phyloP scores from a whole-genome alignment of 1,139 yeast genomes.

The Hemisphaericaspora subhashii region DNA sequence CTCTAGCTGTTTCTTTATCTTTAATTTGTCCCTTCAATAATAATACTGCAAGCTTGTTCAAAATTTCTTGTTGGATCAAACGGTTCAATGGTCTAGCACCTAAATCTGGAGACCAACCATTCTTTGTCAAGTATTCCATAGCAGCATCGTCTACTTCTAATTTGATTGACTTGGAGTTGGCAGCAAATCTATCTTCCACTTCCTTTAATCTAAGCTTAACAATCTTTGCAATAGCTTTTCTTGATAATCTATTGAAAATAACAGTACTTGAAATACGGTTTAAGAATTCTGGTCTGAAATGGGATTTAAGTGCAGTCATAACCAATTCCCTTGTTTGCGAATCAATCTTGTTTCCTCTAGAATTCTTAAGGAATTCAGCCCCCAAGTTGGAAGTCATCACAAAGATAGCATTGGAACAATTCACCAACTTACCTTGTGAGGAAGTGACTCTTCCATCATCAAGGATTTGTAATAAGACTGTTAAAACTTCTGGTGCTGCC shows the following conservation, averaged over 20 bases:
- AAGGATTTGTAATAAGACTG: constrained; percentile 82
- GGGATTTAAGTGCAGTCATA: constrained; percentile 81
- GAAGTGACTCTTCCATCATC: constrained; percentile 97
- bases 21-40: constrained; percentile 81
- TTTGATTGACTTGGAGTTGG: constrained; percentile 73
- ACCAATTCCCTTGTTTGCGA: constrained; percentile 71
- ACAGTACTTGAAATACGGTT: constrained; percentile 94
- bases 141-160: constrained; percentile 74
- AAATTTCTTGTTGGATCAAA: constrained; percentile 81
- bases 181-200: constrained; percentile 80
- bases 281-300: constrained; percentile 96
- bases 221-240: constrained; percentile 88
- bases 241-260: constrained; percentile 87
- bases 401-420: constrained; percentile 87
- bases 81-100: constrained; percentile 99
- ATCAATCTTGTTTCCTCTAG: constrained; percentile 64
- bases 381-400: constrained; percentile 98
- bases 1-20: constrained; percentile 81
- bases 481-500: constrained; percentile 98
- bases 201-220: constrained; percentile 82
- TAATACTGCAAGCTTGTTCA: constrained; percentile 86
- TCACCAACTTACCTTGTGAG: constrained; percentile 89
- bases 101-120: constrained; percentile 89
- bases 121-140: constrained; percentile 71
- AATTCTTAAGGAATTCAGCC: constrained; percentile 79